A percentile compares a stretch with the other conserved stretches of the same genome.
Conservation (phyloP, 1,284 basidiomycete genomes). For the Stereum hirsutum region DNA sequence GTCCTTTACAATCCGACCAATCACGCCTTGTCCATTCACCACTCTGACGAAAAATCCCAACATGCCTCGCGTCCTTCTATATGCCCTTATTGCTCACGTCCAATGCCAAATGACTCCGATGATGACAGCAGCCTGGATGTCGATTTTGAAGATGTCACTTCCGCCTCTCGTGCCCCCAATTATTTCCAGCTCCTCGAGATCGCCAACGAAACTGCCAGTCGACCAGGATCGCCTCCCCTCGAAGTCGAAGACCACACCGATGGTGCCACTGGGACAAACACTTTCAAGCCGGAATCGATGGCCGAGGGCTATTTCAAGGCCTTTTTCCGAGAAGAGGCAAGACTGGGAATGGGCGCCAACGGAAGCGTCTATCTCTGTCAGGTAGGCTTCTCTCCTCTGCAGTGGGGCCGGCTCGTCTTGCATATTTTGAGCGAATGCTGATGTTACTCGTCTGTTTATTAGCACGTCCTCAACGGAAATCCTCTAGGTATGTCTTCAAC, state of each 20-base stretch:
- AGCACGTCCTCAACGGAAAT: constrained; percentile 80
- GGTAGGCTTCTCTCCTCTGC: constrained; percentile 28
- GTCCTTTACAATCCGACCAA: constrained; percentile 85
- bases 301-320: constrained; percentile 79
- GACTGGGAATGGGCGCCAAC: constrained; percentile 87
- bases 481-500: constrained; percentile 41
- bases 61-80: constrained; percentile 11
- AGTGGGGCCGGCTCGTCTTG: neutral
- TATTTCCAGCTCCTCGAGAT: constrained; percentile 69
- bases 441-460: neutral
- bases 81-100: neutral
- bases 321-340: constrained; percentile 83
- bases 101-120: constrained; percentile 20
- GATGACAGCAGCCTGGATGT: constrained; percentile 10
- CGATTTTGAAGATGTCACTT: constrained; percentile 12
- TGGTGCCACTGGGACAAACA: constrained; percentile 4
- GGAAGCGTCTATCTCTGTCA: constrained; percentile 85
- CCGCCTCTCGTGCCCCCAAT: constrained; percentile 45
- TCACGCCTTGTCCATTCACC: constrained; percentile 68
- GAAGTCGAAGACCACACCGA: neutral
- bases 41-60: constrained; percentile 14
- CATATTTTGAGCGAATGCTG: neutral
- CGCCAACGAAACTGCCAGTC: constrained; percentile 54
- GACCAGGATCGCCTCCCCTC: constrained; percentile 42
- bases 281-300: constrained; percentile 57